These are phyloP conservation scores for Pseudozyma hubeiensis DNA, from an alignment of 1,284 basidiomycete genomes.

Conservation along the genomic window DNA sequence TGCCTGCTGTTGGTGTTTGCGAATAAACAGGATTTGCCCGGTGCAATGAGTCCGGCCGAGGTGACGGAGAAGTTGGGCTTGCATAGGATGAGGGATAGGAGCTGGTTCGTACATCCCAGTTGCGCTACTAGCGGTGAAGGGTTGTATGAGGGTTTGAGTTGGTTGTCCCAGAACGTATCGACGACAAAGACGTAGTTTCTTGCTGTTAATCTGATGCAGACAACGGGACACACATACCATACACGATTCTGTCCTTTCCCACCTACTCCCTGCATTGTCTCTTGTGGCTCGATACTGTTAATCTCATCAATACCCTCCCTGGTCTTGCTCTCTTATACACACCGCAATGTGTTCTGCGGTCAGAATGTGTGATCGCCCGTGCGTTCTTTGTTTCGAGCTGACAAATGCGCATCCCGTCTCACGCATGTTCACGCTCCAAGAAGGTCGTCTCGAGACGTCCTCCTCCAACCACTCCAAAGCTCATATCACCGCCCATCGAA, in stretches of 20 bases:
- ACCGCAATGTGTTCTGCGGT: too few species aligned
- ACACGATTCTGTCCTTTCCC: not conserved
- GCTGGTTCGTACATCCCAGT: slow-evolving; percentile 95
- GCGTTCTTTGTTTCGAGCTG: too few species aligned
- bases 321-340: too few species aligned
- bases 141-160: slow-evolving; percentile 64
- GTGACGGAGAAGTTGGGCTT: slow-evolving; percentile 97
- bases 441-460: too few species aligned
- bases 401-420: too few species aligned
- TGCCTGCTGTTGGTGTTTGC: slow-evolving; percentile 97
- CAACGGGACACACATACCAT: not conserved
- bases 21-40: slow-evolving; percentile 99
- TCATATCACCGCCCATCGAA: too few species aligned
- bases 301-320: too few species aligned
- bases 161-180: slow-evolving; percentile 62
- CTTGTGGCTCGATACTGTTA: too few species aligned
- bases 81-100: slow-evolving; percentile 93
- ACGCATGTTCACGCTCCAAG: too few species aligned
- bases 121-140: slow-evolving; percentile 66
- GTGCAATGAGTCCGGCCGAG: slow-evolving; percentile 98
- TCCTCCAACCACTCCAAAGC: too few species aligned
- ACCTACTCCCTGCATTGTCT: too few species aligned
- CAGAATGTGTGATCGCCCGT: too few species aligned
- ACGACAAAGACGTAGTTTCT: slow-evolving; percentile 32
- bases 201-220: not conserved